phyloP scores from a whole-genome alignment of 2,329 filamentous ascomycete species.

The Whalleya microplaca region DNA sequence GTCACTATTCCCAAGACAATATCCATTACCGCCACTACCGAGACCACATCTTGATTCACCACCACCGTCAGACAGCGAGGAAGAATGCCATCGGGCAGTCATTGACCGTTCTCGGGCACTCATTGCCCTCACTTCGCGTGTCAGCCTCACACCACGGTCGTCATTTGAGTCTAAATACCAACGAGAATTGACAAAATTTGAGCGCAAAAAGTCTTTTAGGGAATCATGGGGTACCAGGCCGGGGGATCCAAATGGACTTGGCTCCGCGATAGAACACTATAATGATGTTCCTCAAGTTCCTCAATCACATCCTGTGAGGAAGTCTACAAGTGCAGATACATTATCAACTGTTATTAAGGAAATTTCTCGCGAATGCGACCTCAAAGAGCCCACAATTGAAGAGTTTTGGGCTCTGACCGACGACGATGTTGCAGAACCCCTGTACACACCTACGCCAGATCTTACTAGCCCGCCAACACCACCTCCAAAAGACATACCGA shows the following conservation, averaged over 20 bases:
- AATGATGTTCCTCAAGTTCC: constrained; percentile 13
- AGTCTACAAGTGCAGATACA: constrained; percentile 32
- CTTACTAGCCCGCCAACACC: constrained; percentile 32
- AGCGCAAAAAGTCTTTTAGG: constrained; percentile 11
- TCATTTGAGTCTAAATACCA: constrained; percentile 8
- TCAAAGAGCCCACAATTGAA: constrained; percentile 55
- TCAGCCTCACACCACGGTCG: constrained; percentile 11
- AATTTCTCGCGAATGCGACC: constrained; percentile 39
- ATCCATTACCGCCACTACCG: constrained; percentile 8
- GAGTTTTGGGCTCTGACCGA: constrained; percentile 60
- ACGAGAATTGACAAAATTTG: background rate
- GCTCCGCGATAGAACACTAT: constrained; percentile 4
- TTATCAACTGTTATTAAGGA: constrained; percentile 31
- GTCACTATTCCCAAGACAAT: constrained; percentile 18
- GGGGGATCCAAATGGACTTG: constrained; percentile 20
- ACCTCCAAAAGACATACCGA: constrained; percentile 30
- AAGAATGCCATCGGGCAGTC: constrained; percentile 7
- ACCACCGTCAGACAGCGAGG: constrained; percentile 26
- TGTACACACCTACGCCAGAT: constrained; percentile 22
- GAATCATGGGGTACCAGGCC: constrained; percentile 34
- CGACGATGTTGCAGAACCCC: constrained; percentile 59
- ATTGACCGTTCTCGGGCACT: constrained; percentile 23
- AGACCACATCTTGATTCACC: constrained; percentile 21
- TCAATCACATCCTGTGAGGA: constrained; percentile 27
- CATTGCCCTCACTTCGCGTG: constrained; percentile 15